Conservation (phyloP, 1,139 yeast genomes). For the Lodderomyces orthopsilosis region DNA sequence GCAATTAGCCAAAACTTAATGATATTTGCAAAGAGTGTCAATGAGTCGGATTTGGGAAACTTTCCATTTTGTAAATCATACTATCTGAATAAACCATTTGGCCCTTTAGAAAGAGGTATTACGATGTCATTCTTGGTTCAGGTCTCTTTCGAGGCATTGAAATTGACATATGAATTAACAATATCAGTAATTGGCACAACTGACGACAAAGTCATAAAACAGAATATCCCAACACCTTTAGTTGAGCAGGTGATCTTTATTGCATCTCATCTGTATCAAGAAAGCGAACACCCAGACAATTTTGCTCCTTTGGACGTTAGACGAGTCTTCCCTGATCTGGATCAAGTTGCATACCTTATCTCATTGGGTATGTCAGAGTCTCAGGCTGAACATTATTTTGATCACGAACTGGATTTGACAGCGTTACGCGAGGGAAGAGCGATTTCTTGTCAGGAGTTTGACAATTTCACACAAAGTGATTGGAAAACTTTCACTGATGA, state of each 20-base stretch:
- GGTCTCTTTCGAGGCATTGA: slow-evolving; percentile 35
- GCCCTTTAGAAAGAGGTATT: slow-evolving; percentile 20
- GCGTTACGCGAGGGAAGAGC: slow-evolving; percentile 19
- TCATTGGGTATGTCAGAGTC: slow-evolving; percentile 42
- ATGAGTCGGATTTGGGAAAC: slow-evolving; percentile 21
- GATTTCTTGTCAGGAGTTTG: slow-evolving; percentile 26
- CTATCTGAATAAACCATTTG: slow-evolving; percentile 23
- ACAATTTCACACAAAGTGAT: slow-evolving; percentile 19
- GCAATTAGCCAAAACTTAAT: slow-evolving; percentile 41
- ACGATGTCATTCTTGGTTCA: slow-evolving; percentile 39
- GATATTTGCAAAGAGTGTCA: slow-evolving; percentile 39
- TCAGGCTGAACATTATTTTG: slow-evolving; percentile 40
- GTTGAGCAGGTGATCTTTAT: slow-evolving; percentile 38
- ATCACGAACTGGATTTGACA: slow-evolving; percentile 22
- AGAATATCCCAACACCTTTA: slow-evolving; percentile 26
- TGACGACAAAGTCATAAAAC: slow-evolving; percentile 5
- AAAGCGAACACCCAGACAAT: slow-evolving; percentile 23
- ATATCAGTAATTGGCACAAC: slow-evolving; percentile 19
- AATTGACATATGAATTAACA: slow-evolving; percentile 29
- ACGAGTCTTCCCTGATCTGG: slow-evolving; percentile 51
- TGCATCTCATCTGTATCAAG: slow-evolving; percentile 30
- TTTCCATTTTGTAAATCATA: slow-evolving; percentile 26
- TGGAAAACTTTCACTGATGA: slow-evolving; percentile 19
- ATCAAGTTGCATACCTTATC: slow-evolving; percentile 46
- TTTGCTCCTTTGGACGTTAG: slow-evolving; percentile 46